Percentiles rank a stretch among this genome's conserved stretches.
phyloP scores from a whole-genome alignment of 495 filamentous ascomycete genomes.

The Penicillium herquei region DNA sequence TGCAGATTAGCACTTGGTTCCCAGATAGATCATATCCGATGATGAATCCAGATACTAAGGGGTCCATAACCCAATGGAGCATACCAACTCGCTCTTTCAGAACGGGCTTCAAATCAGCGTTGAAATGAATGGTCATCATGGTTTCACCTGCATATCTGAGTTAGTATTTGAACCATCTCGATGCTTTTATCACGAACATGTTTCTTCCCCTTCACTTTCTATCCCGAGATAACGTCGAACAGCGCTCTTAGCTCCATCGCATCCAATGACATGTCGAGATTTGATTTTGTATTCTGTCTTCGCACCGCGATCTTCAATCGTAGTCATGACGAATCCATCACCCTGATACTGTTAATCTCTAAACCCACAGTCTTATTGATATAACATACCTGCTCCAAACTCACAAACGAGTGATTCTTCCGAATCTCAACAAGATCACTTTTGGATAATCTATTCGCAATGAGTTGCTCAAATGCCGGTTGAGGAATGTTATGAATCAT shows the following conservation, averaged over 20 bases:
- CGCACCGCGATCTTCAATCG: slow-evolving; percentile 17
- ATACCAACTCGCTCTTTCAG: slow-evolving; percentile 39
- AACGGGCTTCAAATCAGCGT: slow-evolving; percentile 35
- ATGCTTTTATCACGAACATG: slow-evolving; percentile 1
- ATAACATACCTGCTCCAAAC: slow-evolving; percentile 18
- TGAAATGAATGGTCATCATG: slow-evolving; percentile 50
- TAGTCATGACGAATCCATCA: slow-evolving; percentile 17
- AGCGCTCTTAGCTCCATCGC: slow-evolving; percentile 37
- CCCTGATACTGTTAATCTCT: slow-evolving; percentile 5
- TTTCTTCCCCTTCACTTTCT: slow-evolving; percentile 36
- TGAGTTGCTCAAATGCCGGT: slow-evolving; percentile 24
- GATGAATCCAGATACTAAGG: slow-evolving; percentile 37
- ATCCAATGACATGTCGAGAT: slow-evolving; percentile 31
- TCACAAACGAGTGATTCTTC: slow-evolving; percentile 22
- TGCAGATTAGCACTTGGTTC: slow-evolving; percentile 41
- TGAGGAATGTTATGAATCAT: slow-evolving; percentile 37
- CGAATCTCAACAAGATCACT: slow-evolving; percentile 15
- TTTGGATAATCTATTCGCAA: slow-evolving; percentile 1
- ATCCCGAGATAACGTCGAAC: slow-evolving; percentile 33
- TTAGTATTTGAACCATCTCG: not conserved
- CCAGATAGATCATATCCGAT: slow-evolving; percentile 39
- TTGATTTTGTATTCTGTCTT: slow-evolving; percentile 16
- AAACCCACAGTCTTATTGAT: not conserved
- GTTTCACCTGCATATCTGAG: slow-evolving; percentile 26
- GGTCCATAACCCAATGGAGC: slow-evolving; percentile 46